A percentile compares a stretch with the other conserved stretches of the same genome.
These are phyloP conservation scores for Podochytrium sp. DNA, from an alignment of 192 early-diverging fungal genomes.

Conservation along the genomic window DNA sequence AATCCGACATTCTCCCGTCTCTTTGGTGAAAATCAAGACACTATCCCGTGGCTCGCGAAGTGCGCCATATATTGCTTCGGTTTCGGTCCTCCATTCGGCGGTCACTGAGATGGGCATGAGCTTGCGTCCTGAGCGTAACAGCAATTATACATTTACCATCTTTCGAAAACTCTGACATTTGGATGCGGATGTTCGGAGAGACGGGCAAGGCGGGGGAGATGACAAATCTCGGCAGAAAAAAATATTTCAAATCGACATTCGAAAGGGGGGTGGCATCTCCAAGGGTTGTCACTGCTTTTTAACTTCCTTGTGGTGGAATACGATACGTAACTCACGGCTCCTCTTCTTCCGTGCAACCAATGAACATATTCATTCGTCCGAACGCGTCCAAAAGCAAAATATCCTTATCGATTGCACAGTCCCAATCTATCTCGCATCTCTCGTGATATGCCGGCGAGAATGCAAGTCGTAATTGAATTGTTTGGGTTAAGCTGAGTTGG, in stretches of 20 bases:
- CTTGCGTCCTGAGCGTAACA: background rate
- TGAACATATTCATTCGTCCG: conserved; percentile 54
- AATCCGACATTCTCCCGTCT: background rate
- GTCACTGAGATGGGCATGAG: background rate
- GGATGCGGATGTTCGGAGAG: too few species aligned
- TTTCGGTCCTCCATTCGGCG: conserved; percentile 1
- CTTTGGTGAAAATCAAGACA: conserved; percentile 12
- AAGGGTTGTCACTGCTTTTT: conserved; percentile 9
- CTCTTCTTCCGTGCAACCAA: conserved; percentile 7
- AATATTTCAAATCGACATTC: background rate
- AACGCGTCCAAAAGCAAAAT: conserved; percentile 62
- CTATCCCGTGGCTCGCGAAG: background rate
- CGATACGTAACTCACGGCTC: too few species aligned
- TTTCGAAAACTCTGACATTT: background rate
- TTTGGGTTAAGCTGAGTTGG: too few species aligned
- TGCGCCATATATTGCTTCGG: conserved; percentile 2
- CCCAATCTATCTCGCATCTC: conserved; percentile 65
- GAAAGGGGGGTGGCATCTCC: background rate
- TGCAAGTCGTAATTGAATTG: too few species aligned
- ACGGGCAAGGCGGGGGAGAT: too few species aligned
- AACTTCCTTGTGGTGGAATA: too few species aligned
- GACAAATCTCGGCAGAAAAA: background rate
- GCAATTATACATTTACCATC: background rate
- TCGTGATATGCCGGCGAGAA: too few species aligned
- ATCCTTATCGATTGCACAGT: conserved; percentile 58